Base-by-base conservation (phyloP, 257 asterid genomes). In the Jaltomata sinuosa region DNA sequence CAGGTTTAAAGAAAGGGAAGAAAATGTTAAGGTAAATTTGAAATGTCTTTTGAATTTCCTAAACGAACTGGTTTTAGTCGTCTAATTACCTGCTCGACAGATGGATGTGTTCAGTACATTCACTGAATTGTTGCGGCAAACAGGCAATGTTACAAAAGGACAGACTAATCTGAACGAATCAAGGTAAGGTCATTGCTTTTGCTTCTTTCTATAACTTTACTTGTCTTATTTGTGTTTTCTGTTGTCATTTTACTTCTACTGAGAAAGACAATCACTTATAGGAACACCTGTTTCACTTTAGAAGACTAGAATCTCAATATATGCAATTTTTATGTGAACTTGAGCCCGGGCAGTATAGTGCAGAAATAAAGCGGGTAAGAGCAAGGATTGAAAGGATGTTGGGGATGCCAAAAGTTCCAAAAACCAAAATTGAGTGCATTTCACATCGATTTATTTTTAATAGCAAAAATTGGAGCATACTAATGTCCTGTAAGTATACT, bases 1-100 rank as follows among this genome's bases (percentile, higher is more conserved):
- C 83, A 91, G 99, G 85, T 97, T 97, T 88, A 97, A 91, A 90
- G 99, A 97, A 91, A 92, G 99, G 90, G 99, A 97, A 87, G 99
- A 97, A 87, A 97, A 97, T 76, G 99, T 95, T 83, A 97, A 97
- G 99, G 99, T 95, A 91, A 57, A 89, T 18, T 52, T 83, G 68
- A 83, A 36, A 34, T 14, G 69, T 47, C 6, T 27, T 69, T 42
- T 59, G 62, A 52, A 59, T 57, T 83, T 69, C 65, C 49, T 83
- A 21, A 47, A 11, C n/a, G 68, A 54, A 27, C 15, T 83, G 34
- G 77, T 50, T 40, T 80, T 84, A 62, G 55, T 85, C 84, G 42
- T 88, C 88, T 74, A 59, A 83, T 68, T 22, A 84, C 14, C 34
- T 80, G 50, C 88, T 47, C 85, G 89, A 91, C 97, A 97, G 99